These are phyloP conservation scores for Calonectria multiphialidica DNA, from an alignment of 2,329 filamentous ascomycete genomes.

Conservation along the genomic window DNA sequence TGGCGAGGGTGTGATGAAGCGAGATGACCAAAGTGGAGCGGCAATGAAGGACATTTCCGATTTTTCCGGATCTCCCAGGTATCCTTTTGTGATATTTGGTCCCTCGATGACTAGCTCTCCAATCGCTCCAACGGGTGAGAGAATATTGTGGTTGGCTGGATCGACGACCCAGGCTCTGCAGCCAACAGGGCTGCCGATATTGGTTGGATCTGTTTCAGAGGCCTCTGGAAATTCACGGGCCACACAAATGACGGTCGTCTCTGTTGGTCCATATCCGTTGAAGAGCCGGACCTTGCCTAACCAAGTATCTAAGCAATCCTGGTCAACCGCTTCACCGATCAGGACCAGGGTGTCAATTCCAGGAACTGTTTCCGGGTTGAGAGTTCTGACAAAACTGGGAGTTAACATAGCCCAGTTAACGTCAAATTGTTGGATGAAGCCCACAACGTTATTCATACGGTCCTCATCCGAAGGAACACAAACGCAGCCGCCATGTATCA, in stretches of 20 bases:
- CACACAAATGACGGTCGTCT: conserved; percentile 15
- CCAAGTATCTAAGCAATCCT: conserved; percentile 16
- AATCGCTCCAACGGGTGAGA: conserved; percentile 33
- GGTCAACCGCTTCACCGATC: conserved; percentile 20
- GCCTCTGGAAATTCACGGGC: conserved; percentile 10
- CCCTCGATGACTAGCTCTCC: conserved; percentile 39
- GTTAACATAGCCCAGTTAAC: conserved; percentile 8
- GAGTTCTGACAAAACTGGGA: background rate
- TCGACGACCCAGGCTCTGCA: background rate
- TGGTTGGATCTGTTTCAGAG: conserved; percentile 41
- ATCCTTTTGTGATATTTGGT: conserved; percentile 38
- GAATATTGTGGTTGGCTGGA: conserved; percentile 11
- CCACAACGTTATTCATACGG: conserved; percentile 5
- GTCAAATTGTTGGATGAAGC: background rate
- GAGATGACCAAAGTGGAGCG: background rate
- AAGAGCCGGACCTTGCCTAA: conserved; percentile 11
- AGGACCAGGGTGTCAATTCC: conserved; percentile 6
- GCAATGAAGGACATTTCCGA: conserved; percentile 47
- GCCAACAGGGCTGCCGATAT: background rate
- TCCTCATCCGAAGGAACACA: conserved; percentile 51
- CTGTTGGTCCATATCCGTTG: conserved; percentile 26
- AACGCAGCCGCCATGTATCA: conserved; percentile 53
- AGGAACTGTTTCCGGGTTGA: background rate
- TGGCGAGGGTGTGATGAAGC: background rate
- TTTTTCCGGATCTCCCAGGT: conserved; percentile 25